phyloP scores from a whole-genome alignment of 768 basidiomycete species.

The Rhizopogon salebrosus region DNA sequence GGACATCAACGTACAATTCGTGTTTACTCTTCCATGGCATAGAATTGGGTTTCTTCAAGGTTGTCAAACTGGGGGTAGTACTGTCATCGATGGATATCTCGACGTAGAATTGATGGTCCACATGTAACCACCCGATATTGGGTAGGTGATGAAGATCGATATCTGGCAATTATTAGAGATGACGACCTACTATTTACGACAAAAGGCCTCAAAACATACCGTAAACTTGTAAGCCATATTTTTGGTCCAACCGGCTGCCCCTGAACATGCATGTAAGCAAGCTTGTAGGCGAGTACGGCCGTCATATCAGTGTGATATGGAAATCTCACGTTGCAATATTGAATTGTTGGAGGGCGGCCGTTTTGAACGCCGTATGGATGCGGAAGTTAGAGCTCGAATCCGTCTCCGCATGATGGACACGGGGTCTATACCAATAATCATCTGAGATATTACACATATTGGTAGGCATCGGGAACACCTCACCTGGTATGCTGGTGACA shows the following conservation, averaged over 20 bases:
- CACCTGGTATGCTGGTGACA: background rate
- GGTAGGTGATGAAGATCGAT: slow-evolving; percentile 1
- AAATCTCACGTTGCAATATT: background rate
- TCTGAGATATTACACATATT: background rate
- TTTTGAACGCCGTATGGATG: background rate
- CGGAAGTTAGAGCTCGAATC: background rate
- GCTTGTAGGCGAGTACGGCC: background rate
- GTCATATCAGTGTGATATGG: too few relatives aligned
- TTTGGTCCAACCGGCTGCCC: background rate
- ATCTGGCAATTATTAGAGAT: background rate
- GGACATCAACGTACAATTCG: background rate
- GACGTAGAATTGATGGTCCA: slow-evolving; percentile 4
- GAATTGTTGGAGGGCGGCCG: background rate
- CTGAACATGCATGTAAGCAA: background rate
- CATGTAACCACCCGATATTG: slow-evolving; percentile 1
- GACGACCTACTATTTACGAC: too few relatives aligned
- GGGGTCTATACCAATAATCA: background rate
- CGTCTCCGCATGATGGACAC: background rate
- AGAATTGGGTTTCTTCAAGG: background rate
- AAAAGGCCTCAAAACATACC: background rate
- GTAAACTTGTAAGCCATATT: background rate
- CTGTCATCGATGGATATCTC: background rate
- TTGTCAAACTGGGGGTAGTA: too few relatives aligned
- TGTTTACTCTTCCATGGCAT: background rate
- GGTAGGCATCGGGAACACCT: background rate